These are phyloP conservation scores for Plasmodium chabaudi DNA, from an alignment of 169 alveolate species.

Conservation along the genomic window DNA sequence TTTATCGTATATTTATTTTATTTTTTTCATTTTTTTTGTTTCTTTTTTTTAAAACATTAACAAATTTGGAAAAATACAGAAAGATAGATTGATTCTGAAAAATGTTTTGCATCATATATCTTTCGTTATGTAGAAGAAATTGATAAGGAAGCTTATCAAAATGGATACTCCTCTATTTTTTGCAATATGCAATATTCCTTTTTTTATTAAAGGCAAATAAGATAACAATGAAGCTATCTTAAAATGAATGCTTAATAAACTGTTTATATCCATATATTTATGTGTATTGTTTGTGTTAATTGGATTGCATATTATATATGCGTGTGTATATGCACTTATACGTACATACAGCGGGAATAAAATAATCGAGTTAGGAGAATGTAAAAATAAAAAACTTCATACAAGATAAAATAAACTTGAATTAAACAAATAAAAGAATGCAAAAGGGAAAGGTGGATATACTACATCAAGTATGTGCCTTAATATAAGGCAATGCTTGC, in stretches of 20 bases:
- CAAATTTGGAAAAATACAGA: conserved; percentile 16
- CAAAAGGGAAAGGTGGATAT: too few species aligned
- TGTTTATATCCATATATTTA: neutral
- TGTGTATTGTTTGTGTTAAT: neutral
- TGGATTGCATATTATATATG: neutral
- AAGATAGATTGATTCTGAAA: neutral
- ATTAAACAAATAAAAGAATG: too few species aligned
- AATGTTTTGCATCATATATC: neutral
- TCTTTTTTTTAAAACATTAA: conserved; percentile 52
- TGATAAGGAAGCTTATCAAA: neutral
- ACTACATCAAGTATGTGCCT: too few species aligned
- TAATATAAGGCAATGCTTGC: too few species aligned
- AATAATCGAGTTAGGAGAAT: too few species aligned
- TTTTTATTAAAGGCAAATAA: too few species aligned
- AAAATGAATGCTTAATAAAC: too few species aligned
- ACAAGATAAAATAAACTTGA: too few species aligned
- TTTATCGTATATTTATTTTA: conserved; percentile 14
- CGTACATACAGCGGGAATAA: neutral
- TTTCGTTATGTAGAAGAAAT: neutral
- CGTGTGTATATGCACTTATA: neutral
- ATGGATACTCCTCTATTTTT: neutral
- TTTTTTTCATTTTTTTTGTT: conserved; percentile 38
- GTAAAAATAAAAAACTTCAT: too few species aligned
- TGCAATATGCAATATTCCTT: neutral
- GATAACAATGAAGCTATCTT: too few species aligned